Evolutionary conservation across 179 eudicot genomes (phyloP).

Genomic region (Spinacia oleracea): DNA sequence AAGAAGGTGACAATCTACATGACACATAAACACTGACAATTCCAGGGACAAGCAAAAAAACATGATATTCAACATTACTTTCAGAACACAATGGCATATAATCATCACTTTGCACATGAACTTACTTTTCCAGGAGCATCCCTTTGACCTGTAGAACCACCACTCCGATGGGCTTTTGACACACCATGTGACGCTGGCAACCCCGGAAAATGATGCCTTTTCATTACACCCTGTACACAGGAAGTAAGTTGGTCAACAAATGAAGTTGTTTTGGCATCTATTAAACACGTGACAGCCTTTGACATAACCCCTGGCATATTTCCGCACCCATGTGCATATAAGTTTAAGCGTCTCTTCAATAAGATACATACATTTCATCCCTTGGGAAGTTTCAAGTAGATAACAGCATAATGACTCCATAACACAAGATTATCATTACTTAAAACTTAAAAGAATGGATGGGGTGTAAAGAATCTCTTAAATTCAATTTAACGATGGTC

Average conservation of each 20-base stretch:
- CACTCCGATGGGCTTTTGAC: constrained; percentile 78
- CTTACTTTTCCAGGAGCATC: constrained; percentile 92
- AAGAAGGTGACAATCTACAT: not conserved
- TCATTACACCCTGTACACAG: constrained; percentile 80
- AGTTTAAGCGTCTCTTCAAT: not conserved
- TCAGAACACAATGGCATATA: not conserved
- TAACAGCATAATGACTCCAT: not conserved
- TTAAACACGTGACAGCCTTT: not conserved
- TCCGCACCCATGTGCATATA: not conserved
- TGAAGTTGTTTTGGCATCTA: not conserved
- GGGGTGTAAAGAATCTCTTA: not conserved
- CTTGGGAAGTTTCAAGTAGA: not conserved
- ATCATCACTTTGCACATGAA: not conserved
- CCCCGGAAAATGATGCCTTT: constrained; percentile 57
- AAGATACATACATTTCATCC: too few species aligned
- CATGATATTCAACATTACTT: not conserved
- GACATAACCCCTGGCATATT: not conserved
- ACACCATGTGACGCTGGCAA: constrained; percentile 94
- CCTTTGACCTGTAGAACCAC: constrained; percentile 95
- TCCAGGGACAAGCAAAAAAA: not conserved
- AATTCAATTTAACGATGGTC: not conserved
- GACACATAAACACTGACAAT: not conserved
- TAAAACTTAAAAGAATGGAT: not conserved
- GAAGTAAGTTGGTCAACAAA: constrained; percentile 12
- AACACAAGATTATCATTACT: not conserved